Conservation (phyloP, 768 basidiomycete species). For the Lepiota subincarnata region DNA sequence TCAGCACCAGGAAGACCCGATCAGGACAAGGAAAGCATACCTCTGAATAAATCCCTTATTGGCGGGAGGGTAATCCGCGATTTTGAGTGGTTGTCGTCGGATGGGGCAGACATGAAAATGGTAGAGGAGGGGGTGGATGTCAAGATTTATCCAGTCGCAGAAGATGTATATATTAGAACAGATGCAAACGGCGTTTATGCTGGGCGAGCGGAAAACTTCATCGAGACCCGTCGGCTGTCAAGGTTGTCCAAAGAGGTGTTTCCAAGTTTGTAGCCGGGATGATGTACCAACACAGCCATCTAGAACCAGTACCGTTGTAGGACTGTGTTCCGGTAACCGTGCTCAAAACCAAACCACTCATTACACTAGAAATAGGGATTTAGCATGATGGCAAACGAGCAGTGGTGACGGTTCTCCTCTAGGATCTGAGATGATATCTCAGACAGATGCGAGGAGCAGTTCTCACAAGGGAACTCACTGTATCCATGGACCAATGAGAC, state of each 20-base stretch:
- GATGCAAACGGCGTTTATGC: conserved; percentile 6
- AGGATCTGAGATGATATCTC: conserved; percentile 11
- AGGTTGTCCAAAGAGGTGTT: conserved; percentile 8
- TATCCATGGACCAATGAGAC: conserved; percentile 10
- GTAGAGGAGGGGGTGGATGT: conserved; percentile 12
- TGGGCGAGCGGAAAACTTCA: conserved; percentile 2
- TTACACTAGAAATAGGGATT: neutral
- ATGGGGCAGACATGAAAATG: conserved; percentile 23
- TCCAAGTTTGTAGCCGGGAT: conserved; percentile 15
- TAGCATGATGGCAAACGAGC: conserved; percentile 2
- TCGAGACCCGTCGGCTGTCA: conserved; percentile 12
- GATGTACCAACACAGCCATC: conserved; percentile 11
- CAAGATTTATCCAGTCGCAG: conserved; percentile 9
- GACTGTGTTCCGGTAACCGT: conserved; percentile 3
- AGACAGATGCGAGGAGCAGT: neutral
- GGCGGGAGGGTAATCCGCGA: conserved; percentile 63
- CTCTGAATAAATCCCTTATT: conserved; percentile 66
- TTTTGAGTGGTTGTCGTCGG: conserved; percentile 23
- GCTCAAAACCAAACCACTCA: conserved; percentile 6
- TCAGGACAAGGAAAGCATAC: conserved; percentile 25
- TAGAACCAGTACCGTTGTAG: neutral
- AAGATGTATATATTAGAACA: conserved; percentile 18
- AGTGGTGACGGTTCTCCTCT: neutral
- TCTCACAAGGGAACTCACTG: conserved; percentile 10
- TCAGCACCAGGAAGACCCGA: conserved; percentile 7